phyloP scores from a whole-genome alignment of 2,329 filamentous ascomycete genomes.

The Scleromitrula shiraiana region DNA sequence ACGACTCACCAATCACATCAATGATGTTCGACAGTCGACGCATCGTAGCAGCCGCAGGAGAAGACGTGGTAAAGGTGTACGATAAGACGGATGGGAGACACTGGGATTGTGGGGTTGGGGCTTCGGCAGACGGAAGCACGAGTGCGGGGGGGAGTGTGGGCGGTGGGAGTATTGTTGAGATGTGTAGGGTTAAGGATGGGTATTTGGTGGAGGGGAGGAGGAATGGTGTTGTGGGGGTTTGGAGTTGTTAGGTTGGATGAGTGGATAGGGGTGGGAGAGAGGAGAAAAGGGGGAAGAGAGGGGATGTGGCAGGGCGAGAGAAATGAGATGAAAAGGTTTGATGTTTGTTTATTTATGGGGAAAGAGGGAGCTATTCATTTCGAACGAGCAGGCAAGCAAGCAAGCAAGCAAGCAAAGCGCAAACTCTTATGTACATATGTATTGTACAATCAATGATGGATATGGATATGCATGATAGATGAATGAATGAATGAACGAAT shows the following conservation, averaged over 20 bases:
- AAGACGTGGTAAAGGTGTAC: conserved; percentile 94
- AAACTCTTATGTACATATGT: no score
- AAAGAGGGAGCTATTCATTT: no score
- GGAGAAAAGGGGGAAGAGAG: no score
- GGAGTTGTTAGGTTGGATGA: conserved; percentile 69
- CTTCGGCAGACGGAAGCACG: conserved; percentile 47
- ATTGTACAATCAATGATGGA: no score
- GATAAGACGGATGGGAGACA: conserved; percentile 94
- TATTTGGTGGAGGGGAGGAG: conserved; percentile 86
- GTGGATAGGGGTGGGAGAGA: no score
- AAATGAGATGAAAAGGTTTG: no score
- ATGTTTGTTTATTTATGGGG: no score
- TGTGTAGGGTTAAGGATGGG: conserved; percentile 84
- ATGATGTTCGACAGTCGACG: conserved; percentile 95
- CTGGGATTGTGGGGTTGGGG: conserved; percentile 90
- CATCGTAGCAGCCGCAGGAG: conserved; percentile 83
- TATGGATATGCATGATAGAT: no score
- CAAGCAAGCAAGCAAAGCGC: no score
- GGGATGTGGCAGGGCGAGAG: no score
- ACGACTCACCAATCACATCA: conserved; percentile 82
- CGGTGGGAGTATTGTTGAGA: conserved; percentile 65
- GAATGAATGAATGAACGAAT: no score
- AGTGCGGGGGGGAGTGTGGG: conserved; percentile 35
- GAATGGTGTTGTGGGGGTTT: conserved; percentile 84
- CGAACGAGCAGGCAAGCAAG: no score